Base-by-base conservation (phyloP, 148 eudicot species). In the Chenopodium album region DNA sequence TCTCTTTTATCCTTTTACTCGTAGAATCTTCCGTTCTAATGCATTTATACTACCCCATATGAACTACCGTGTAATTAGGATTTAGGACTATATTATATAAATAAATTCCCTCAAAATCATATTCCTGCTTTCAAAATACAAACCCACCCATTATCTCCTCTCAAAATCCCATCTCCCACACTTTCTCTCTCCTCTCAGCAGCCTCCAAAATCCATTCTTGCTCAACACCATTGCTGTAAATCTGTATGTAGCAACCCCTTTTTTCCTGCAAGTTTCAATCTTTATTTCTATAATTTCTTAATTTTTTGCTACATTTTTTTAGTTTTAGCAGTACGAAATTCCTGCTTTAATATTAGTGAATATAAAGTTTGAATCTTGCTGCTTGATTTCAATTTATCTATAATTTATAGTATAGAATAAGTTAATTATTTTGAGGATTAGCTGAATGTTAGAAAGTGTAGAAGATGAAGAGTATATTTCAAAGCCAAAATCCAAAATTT, bases 381-480 rank as follows among this genome's bases (percentile, higher is more conserved):
- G 31, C 73, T 28, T 68, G 46, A 22, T 37, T 37, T 63, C 41
- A 74, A 12, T 52, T 66, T 2, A 17, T 10, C 9, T 69, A 63
- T 76, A 72, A 17, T 62, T 64, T 41, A 54, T 65, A 59, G 19
- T 73, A 71, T 7, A 48, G 19, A 52, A 23, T 26, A 62, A 44
- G 26, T 34, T 9, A 8, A 4, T 54, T 64, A 6, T 48, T 34
- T 71, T 62, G 23, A 19, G 78, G 50, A 22, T 17, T 64, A 60
- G 66, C 34, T 59, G 75, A 82, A 88, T 85, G 90, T 48, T 83
- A 31, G 66, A 85, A 66, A 66, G 72, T 69, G 73, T 14, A 17
- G 22, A 86, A 76, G 81, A 85, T 73, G 85, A 88, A 78, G 63
- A 22, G 50, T 79, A 65, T 54, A 60, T 78, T 31, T 32, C 80